Conservation (phyloP, 129 eudicot genomes). For the Flaveria trinervia region DNA sequence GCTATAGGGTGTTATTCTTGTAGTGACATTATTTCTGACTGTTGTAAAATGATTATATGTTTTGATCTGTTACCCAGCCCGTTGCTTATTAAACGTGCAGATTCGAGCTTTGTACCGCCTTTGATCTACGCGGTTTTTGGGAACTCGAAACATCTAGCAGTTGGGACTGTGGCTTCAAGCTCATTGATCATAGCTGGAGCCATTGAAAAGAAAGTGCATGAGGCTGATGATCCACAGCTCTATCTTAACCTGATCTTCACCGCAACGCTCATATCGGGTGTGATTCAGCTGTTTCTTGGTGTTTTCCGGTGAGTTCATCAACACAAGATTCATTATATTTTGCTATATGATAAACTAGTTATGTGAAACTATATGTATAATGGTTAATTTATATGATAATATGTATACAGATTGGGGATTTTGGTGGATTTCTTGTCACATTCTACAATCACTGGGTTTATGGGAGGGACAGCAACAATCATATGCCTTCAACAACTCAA, state of each 20-base stretch:
- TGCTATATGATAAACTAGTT: not conserved
- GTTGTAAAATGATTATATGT: too few species aligned
- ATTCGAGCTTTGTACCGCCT: slow-evolving; percentile 92
- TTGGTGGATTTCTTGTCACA: slow-evolving; percentile 90
- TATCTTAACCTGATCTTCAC: slow-evolving; percentile 70
- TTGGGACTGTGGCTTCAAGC: slow-evolving; percentile 90
- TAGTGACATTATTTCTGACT: too few species aligned
- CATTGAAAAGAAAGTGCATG: slow-evolving; percentile 47
- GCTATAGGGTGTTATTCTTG: too few species aligned
- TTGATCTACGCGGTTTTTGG: slow-evolving; percentile 71
- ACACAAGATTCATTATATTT: not conserved
- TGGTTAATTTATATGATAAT: not conserved
- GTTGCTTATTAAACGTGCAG: slow-evolving; percentile 31
- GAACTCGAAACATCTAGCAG: slow-evolving; percentile 80
- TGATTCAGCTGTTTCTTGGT: slow-evolving; percentile 65
- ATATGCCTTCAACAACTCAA: slow-evolving; percentile 81
- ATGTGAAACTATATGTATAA: not conserved
- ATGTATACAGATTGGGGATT: slow-evolving; percentile 63
- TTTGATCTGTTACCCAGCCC: too few species aligned
- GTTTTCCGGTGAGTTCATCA: slow-evolving; percentile 55
- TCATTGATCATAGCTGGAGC: slow-evolving; percentile 67
- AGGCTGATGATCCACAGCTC: slow-evolving; percentile 38
- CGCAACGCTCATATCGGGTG: slow-evolving; percentile 73
- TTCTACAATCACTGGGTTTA: slow-evolving; percentile 85
- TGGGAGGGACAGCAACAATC: slow-evolving; percentile 88